Evolutionary conservation across 768 basidiomycete genomes (phyloP).

Genomic region (Myochromella boudieri): DNA sequence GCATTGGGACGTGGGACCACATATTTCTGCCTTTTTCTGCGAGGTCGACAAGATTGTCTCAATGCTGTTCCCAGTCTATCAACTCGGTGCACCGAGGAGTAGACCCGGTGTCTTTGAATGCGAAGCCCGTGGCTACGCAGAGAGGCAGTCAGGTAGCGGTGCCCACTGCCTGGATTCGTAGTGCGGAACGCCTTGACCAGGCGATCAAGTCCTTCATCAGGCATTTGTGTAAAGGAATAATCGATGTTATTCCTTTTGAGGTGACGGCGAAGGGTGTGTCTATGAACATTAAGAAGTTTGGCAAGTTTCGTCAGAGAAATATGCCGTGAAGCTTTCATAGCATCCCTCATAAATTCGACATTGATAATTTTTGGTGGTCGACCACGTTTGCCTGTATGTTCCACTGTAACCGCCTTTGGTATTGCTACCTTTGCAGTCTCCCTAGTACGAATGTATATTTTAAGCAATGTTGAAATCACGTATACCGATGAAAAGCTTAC

Average conservation of each 20-base stretch:
- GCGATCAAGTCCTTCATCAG: background rate
- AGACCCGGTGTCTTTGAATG: slow-evolving; percentile 22
- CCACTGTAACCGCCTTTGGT: too few relatives aligned
- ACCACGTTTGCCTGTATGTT: slow-evolving; percentile 4
- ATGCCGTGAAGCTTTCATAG: background rate
- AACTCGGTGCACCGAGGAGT: slow-evolving; percentile 20
- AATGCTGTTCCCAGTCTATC: slow-evolving; percentile 25
- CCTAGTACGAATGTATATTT: background rate
- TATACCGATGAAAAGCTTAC: too few relatives aligned
- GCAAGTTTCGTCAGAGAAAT: background rate
- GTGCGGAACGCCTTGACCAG: slow-evolving; percentile 18
- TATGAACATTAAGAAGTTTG: background rate
- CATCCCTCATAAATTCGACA: background rate
- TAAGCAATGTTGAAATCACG: background rate
- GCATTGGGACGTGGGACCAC: slow-evolving; percentile 5
- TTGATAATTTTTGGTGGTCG: background rate
- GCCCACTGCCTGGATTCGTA: slow-evolving; percentile 21
- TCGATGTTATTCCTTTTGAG: background rate
- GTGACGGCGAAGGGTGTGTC: background rate
- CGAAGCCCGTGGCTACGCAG: slow-evolving; percentile 24
- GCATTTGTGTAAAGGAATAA: slow-evolving; percentile 1
- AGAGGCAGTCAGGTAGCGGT: slow-evolving; percentile 28
- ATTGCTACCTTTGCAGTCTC: background rate
- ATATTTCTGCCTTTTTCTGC: slow-evolving; percentile 19
- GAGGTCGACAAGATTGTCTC: slow-evolving; percentile 16